Evolutionary conservation across 805 yeast species (phyloP).

Genomic region (Komagataella pseudopastoris): DNA sequence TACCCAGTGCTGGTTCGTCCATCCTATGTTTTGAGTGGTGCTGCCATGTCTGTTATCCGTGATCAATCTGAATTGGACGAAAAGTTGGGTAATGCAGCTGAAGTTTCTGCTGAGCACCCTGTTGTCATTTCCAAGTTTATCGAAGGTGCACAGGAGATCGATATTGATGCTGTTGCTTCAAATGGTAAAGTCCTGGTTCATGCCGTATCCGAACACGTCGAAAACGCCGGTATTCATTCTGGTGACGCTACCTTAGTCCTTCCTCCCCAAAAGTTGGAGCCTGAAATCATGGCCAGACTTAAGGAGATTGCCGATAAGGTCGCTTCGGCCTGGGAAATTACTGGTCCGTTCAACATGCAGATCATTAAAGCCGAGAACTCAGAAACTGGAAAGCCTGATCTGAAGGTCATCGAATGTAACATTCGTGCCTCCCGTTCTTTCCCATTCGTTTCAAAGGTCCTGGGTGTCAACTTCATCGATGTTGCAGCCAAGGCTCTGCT

Average conservation of each 20-base stretch:
- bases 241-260: slow-evolving; percentile 95
- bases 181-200: slow-evolving; percentile 84
- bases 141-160: slow-evolving; percentile 93
- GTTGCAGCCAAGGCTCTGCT: slow-evolving; percentile 84
- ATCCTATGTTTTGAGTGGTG: slow-evolving; percentile 93
- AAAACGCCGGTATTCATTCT: slow-evolving; percentile 97
- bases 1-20: slow-evolving; percentile 97
- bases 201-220: slow-evolving; percentile 95
- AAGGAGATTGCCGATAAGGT: slow-evolving; percentile 88
- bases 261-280: slow-evolving; percentile 77
- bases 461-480: slow-evolving; percentile 89
- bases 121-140: slow-evolving; percentile 95
- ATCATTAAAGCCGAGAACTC: slow-evolving; percentile 67
- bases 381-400: slow-evolving; percentile 43
- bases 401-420: slow-evolving; percentile 97
- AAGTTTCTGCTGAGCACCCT: slow-evolving; percentile 92
- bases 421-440: slow-evolving; percentile 97
- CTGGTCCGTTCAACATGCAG: slow-evolving; percentile 99
- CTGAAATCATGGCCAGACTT: slow-evolving; percentile 52
- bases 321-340: slow-evolving; percentile 86
- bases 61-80: slow-evolving; percentile 66
- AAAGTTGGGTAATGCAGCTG: slow-evolving; percentile 77
- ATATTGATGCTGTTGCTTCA: slow-evolving; percentile 91
- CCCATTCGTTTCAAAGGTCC: slow-evolving; percentile 97
- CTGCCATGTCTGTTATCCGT: slow-evolving; percentile 93